These are phyloP conservation scores for Cytospora schulzeri DNA, from an alignment of 2,329 filamentous ascomycete species.

Conservation along the genomic window DNA sequence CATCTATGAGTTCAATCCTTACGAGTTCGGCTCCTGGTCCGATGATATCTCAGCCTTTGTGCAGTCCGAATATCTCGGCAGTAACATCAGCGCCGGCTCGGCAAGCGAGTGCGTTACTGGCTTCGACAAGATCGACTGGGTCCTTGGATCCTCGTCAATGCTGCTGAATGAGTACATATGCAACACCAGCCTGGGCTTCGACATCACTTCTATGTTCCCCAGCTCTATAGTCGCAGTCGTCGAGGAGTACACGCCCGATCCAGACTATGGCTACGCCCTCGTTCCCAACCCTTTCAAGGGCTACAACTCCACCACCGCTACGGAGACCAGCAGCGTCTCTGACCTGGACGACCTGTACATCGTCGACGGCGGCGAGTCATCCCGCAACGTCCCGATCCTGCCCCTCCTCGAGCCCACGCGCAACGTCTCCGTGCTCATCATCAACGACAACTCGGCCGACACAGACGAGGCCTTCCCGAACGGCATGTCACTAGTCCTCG, in stretches of 20 bases:
- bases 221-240: constrained; percentile 30
- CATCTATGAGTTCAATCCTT: constrained; percentile 48
- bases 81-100: constrained; percentile 37
- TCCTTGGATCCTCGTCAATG: constrained; percentile 47
- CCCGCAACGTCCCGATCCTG: constrained; percentile 50
- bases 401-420: constrained; percentile 47
- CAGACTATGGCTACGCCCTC: constrained; percentile 29
- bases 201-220: constrained; percentile 20
- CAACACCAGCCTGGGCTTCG: constrained; percentile 17
- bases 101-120: constrained; percentile 40
- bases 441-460: constrained; percentile 48
- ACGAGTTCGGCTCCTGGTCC: constrained; percentile 50
- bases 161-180: constrained; percentile 39
- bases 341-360: constrained; percentile 38
- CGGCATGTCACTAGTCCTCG: constrained; percentile 43
- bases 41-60: constrained; percentile 41
- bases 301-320: constrained; percentile 35
- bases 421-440: constrained; percentile 44
- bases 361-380: constrained; percentile 48
- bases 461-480: constrained; percentile 44
- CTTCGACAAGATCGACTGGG: constrained; percentile 52
- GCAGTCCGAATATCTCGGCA: constrained; percentile 45
- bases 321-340: constrained; percentile 35
- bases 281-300: constrained; percentile 48
- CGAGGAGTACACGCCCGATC: constrained; percentile 33